These are phyloP conservation scores for Ophiostoma perfectum DNA, from an alignment of 2,329 filamentous ascomycete species.

Conservation along the genomic window DNA sequence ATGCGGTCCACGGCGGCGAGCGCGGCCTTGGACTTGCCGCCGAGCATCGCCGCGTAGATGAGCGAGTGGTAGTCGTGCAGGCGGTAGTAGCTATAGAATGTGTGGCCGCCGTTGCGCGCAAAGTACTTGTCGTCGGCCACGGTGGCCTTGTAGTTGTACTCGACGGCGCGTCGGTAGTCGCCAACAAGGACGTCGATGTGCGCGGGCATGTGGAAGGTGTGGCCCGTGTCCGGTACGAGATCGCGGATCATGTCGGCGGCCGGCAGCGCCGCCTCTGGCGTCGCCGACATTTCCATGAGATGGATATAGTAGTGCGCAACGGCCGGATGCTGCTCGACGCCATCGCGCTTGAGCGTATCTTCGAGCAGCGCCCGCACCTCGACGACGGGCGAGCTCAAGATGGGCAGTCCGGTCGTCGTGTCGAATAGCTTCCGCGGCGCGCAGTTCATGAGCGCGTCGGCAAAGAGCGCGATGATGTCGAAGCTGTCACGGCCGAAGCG, in stretches of 20 bases:
- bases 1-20: slow-evolving; percentile 15
- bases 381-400: slow-evolving; percentile 40
- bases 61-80: slow-evolving; percentile 38
- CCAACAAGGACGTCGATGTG: slow-evolving; percentile 25
- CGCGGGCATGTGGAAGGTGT: slow-evolving; percentile 23
- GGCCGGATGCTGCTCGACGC: slow-evolving; percentile 54
- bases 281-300: slow-evolving; percentile 27
- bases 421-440: slow-evolving; percentile 44
- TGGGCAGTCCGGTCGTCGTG: slow-evolving; percentile 41
- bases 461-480: slow-evolving; percentile 18
- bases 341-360: slow-evolving; percentile 42
- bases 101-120: slow-evolving; percentile 54
- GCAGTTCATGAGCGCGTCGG: slow-evolving; percentile 39
- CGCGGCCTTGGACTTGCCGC: slow-evolving; percentile 36
- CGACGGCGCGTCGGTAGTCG: slow-evolving; percentile 24
- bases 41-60: slow-evolving; percentile 40
- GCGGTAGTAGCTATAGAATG: slow-evolving; percentile 43
- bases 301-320: slow-evolving; percentile 56
- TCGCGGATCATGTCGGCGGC: slow-evolving; percentile 21
- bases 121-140: slow-evolving; percentile 39
- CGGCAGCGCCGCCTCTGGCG: slow-evolving; percentile 18
- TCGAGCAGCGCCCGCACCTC: slow-evolving; percentile 57
- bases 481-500: slow-evolving; percentile 13
- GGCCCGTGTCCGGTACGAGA: slow-evolving; percentile 23
- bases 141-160: slow-evolving; percentile 24